Conservation (phyloP, 345 rosid species). For the Litchi chinensis region DNA sequence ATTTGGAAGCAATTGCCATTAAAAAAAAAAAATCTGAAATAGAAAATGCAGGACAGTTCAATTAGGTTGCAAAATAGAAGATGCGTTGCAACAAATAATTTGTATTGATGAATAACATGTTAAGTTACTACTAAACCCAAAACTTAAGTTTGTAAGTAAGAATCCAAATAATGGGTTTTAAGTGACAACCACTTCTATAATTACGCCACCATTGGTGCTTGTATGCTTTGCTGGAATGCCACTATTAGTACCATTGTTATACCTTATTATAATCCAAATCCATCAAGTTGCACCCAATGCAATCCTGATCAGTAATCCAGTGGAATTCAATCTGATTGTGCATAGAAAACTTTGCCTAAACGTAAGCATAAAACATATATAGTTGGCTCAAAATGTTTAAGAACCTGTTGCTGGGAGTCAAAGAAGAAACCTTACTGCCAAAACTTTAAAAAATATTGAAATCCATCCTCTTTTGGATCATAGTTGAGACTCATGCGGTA, state of each 20-base stretch:
- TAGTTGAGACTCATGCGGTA: background rate
- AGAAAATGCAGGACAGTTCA: background rate
- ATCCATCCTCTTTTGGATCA: background rate
- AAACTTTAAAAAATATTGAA: slow-evolving; percentile 4
- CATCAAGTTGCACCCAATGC: background rate
- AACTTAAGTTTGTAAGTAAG: background rate
- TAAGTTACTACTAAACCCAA: background rate
- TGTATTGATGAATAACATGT: background rate
- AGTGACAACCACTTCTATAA: background rate
- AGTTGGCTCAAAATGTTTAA: background rate
- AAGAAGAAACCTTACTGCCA: background rate
- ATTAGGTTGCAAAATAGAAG: background rate
- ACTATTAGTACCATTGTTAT: background rate
- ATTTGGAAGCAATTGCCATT: slow-evolving; percentile 1
- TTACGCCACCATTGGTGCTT: background rate
- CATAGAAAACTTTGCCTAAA: background rate
- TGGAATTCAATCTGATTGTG: background rate
- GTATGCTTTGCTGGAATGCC: background rate
- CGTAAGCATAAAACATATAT: background rate
- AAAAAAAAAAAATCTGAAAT: background rate
- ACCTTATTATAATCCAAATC: background rate
- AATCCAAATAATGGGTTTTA: background rate
- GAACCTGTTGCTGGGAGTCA: background rate
- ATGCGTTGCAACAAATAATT: background rate
- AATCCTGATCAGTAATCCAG: background rate